Conservation (phyloP, 1,284 basidiomycete genomes). For the Polyporus tsugae region DNA sequence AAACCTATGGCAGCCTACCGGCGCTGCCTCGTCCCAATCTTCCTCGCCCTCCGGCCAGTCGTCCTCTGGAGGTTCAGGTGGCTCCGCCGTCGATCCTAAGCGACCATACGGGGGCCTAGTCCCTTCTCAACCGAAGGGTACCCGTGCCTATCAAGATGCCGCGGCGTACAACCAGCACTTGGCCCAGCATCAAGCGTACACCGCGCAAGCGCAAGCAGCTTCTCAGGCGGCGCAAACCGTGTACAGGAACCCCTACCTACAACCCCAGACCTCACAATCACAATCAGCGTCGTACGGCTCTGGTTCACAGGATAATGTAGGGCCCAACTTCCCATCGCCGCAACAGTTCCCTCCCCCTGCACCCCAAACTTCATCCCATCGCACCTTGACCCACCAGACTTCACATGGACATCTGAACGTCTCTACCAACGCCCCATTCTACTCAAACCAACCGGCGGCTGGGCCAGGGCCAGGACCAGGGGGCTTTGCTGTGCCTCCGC, state of each 20-base stretch:
- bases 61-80: constrained; percentile 15
- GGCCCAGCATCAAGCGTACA: constrained; percentile 93
- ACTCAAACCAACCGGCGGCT: constrained; percentile 46
- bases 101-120: constrained; percentile 96
- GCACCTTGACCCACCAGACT: constrained; percentile 52
- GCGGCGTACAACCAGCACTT: constrained; percentile 95
- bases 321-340: constrained; percentile 39
- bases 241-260: constrained; percentile 79
- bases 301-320: constrained; percentile 36
- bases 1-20: constrained; percentile 54
- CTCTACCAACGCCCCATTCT: constrained; percentile 51
- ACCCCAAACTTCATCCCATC: constrained; percentile 40
- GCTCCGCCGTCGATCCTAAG: constrained; percentile 66
- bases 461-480: constrained; percentile 15
- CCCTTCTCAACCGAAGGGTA: constrained; percentile 79
- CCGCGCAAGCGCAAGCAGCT: constrained; percentile 79
- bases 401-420: constrained; percentile 58
- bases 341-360: constrained; percentile 43
- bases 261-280: constrained; percentile 49
- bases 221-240: constrained; percentile 71
- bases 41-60: constrained; percentile 29
- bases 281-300: constrained; percentile 31
- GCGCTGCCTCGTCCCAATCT: constrained; percentile 38
- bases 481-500: constrained; percentile 39
- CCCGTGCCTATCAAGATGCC: constrained; percentile 90